phyloP scores from a whole-genome alignment of 75 land plant species.

The Pseudotsuga menziesii region DNA sequence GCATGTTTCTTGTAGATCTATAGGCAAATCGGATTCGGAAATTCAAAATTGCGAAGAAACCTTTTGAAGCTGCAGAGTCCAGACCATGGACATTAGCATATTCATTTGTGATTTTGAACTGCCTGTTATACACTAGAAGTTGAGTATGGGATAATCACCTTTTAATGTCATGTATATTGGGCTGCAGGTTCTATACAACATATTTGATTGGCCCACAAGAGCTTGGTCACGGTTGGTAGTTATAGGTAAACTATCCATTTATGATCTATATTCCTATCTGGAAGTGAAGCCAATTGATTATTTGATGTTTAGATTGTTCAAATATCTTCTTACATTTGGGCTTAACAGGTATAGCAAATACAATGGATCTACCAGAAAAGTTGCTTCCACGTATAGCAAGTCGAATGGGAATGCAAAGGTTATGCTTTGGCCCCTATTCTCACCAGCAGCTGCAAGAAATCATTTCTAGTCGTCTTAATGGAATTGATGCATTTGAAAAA shows the following conservation, averaged over 20 bases:
- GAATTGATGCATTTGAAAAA: constrained; percentile 90
- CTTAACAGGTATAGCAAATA: constrained; percentile 89
- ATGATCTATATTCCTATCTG: background rate
- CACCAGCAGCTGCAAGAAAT: constrained; percentile 89
- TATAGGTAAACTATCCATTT: constrained; percentile 52
- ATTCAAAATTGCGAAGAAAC: background rate
- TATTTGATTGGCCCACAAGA: constrained; percentile 98
- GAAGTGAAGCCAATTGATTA: background rate
- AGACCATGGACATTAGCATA: background rate
- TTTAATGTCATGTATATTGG: background rate
- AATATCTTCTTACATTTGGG: background rate
- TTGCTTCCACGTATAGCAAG: constrained; percentile 96
- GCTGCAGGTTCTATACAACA: constrained; percentile 85
- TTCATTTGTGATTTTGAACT: background rate
- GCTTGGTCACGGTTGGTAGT: constrained; percentile 79
- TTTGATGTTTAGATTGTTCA: background rate
- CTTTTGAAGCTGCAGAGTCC: background rate
- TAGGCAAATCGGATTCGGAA: background rate
- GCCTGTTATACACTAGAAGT: background rate
- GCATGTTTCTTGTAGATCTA: too few species aligned
- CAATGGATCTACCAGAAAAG: constrained; percentile 97
- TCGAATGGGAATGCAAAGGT: constrained; percentile 89
- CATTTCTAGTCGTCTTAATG: constrained; percentile 68
- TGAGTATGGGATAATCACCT: background rate
- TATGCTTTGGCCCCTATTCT: constrained; percentile 92